Evolutionary conservation across 2,329 filamentous ascomycete genomes (phyloP), one percentile per base, ranked within the genome.

Genomic region (Dactylellina sp.): DNA sequence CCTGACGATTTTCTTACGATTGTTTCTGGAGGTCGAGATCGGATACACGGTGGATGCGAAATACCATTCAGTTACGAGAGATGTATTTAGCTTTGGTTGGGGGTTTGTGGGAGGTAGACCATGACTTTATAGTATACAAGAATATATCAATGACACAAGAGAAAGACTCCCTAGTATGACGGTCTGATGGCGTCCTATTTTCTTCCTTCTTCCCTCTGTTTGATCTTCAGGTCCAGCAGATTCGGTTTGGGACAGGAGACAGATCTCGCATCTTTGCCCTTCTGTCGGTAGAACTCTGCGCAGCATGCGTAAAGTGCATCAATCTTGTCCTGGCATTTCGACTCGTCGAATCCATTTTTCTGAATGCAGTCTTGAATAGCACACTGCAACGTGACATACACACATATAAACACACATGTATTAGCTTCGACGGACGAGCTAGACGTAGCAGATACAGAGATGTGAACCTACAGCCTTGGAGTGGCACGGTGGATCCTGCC

Each of bases 221-320:
- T 89, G 84, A 97, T 88, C 82, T 97, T 97, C 76, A 97, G 83
- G 80, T 87, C 87, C 66, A 99, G 83, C 65, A 97, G 83, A 76
- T 85, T 87, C 6, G 91, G 87, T 80, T 94, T 94, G 0, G 95
- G 95, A 80, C 95, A 99, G 83, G 91, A 95, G 18, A 89, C 87
- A 1, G 90, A 91, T 44, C 85, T 88, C 32, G 91, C 93, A 22
- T 88, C 83, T 64, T 96, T 89, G 14, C 95, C 93, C 71, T 91
- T 87, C 66, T 87, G 85, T 78, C 89, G 83, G 82, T 99, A 98
- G 80, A 98, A 97, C 11, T 87, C 86, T 79, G 93, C 89, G 82
- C 95, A 99, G 82, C 95, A 99, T 78, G 95, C 90, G 81, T 98
- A 99, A 22, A 99, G 84, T 1, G 92, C 91, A 80, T 94, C 89